Evolutionary conservation across 129 eudicot genomes (phyloP).

Genomic region (Escallonia rubra): DNA sequence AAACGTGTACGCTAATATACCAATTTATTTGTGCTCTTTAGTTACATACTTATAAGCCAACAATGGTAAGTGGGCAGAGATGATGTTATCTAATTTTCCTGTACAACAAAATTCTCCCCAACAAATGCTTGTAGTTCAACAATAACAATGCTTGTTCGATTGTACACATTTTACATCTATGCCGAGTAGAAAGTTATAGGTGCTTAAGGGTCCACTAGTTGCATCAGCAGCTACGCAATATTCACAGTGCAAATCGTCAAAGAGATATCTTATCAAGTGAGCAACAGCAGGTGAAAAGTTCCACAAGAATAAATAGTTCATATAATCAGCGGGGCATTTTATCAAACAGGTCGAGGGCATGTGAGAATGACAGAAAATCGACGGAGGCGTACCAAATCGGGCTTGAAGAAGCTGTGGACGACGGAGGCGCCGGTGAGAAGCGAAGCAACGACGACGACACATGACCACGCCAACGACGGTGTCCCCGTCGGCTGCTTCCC

Average conservation of each 20-base stretch:
- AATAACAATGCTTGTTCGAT: background rate
- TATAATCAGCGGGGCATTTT: conserved; percentile 1
- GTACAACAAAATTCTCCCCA: too few relatives aligned
- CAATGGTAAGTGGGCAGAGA: too few relatives aligned
- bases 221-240: background rate
- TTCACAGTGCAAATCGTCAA: background rate
- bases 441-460: conserved; percentile 42
- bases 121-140: too few relatives aligned
- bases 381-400: conserved; percentile 32
- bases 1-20: too few relatives aligned
- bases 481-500: conserved; percentile 36
- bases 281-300: background rate
- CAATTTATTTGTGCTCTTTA: too few relatives aligned
- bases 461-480: conserved; percentile 51
- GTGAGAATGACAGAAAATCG: background rate
- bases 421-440: conserved; percentile 59
- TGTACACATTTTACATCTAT: background rate
- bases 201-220: background rate
- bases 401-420: conserved; percentile 56
- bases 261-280: background rate
- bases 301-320: background rate
- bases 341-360: background rate
- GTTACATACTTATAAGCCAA: too few relatives aligned
- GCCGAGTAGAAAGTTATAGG: background rate
- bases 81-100: too few relatives aligned